Evolutionary conservation across 345 rosid genomes (phyloP), one percentile per base, ranked within the genome.

Genomic region (Jatropha curcas): DNA sequence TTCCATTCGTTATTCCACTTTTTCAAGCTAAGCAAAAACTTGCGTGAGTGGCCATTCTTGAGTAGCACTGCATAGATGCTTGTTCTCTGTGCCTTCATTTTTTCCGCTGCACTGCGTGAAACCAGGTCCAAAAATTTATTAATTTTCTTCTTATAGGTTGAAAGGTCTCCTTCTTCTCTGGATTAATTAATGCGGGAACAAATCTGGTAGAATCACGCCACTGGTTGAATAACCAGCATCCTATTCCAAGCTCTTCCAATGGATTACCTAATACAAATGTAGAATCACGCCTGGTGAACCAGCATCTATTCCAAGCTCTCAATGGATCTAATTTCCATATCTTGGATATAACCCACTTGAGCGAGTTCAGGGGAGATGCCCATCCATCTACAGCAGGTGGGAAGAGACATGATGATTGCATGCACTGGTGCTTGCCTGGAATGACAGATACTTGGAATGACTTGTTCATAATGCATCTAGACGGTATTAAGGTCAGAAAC

Each of bases 341-440:
- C 50, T 74, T 95, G 80, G 96, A 90, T 77, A 79, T 94, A 52
- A 90, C 97, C 33, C 86, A 60, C 50, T 79, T 92, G 92, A 95
- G 96, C 27, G 98, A 92, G 88, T 87, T 88, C 79, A 83, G 99
- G 86, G 98, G 94, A 2, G 99, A 90, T 68, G 98, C 92, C 52
- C 99, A 95, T 77, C 98, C 99, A 4, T 85, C 92, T 37, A 7
- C 84, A 0, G 87, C 89, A 8, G 98, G 99, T 59, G 96, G 97
- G 55, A 95, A 95, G 90, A 90, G 86, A 68, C 96, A 90, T 0
- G 86, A 89, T 16, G 98, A 94, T 68, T 92, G 98, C 79, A 92
- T 94, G 99, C 98, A 92, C 74, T 94, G 98, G 97, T 94, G 99
- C 86, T 85, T 94, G 63, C 99, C 99, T 0, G 97, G 99, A 37